phyloP scores from a whole-genome alignment of 2,329 filamentous ascomycete species.

The Diplodia scrobiculata region DNA sequence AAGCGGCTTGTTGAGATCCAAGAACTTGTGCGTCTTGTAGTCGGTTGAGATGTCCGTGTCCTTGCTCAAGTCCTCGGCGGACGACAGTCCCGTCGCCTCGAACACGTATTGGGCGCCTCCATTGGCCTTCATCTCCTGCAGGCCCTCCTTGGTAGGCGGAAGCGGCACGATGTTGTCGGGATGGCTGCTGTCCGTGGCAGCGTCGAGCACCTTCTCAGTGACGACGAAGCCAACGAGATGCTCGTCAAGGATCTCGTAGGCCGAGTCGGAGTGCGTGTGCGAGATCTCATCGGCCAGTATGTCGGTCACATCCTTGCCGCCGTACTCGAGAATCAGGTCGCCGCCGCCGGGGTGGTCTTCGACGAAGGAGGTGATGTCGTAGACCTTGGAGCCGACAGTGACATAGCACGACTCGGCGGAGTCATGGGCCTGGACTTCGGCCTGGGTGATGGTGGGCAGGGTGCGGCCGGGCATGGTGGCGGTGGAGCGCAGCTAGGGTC shows the following conservation, averaged over 20 bases:
- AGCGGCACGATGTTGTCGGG: conserved; percentile 57
- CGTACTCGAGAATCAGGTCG: conserved; percentile 86
- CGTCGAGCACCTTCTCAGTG: conserved; percentile 59
- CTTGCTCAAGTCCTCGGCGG: conserved; percentile 79
- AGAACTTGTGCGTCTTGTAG: conserved; percentile 89
- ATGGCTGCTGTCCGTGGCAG: conserved; percentile 51
- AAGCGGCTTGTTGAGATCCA: conserved; percentile 83
- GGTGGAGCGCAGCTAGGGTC: neutral
- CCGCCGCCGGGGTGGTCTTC: conserved; percentile 87
- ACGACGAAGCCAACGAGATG: conserved; percentile 78
- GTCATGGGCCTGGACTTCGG: conserved; percentile 81
- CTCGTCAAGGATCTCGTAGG: conserved; percentile 94
- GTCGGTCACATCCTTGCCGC: conserved; percentile 77
- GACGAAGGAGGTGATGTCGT: conserved; percentile 90
- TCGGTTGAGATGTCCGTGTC: conserved; percentile 78
- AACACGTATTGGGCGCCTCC: conserved; percentile 54
- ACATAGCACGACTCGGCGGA: conserved; percentile 86
- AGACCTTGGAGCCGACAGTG: conserved; percentile 84
- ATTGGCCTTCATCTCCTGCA: conserved; percentile 55
- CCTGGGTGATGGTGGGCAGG: conserved; percentile 77
- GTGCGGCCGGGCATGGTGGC: conserved; percentile 72
- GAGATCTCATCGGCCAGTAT: conserved; percentile 83
- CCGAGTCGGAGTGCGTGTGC: conserved; percentile 83
- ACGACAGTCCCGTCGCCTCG: conserved; percentile 78
- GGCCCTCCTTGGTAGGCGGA: conserved; percentile 52